Conservation (phyloP, 2,329 filamentous ascomycete genomes). For the Xenoacremonium recifei region DNA sequence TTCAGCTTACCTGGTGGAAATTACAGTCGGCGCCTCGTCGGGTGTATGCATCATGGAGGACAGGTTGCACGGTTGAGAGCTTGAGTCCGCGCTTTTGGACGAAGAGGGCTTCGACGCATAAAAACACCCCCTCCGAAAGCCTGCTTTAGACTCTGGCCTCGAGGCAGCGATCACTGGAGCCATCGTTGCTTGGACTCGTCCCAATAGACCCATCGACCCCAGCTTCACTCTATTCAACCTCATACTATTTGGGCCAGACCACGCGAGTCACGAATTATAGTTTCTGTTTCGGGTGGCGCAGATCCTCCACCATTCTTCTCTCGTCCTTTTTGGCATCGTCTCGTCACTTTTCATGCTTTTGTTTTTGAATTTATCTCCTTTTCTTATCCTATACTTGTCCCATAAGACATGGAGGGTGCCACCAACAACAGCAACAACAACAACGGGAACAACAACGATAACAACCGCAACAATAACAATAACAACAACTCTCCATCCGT, state of each 20-base stretch:
- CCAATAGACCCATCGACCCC: neutral
- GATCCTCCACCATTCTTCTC: neutral
- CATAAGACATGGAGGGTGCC: neutral
- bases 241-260: neutral
- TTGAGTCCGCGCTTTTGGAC: too few species aligned
- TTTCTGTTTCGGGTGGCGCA: neutral
- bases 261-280: neutral
- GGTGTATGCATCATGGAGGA: too few species aligned
- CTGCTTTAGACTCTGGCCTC: too few species aligned
- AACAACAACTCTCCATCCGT: conserved; percentile 9
- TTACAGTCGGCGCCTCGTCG: too few species aligned
- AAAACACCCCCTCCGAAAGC: too few species aligned
- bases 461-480: too few species aligned
- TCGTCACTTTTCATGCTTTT: neutral
- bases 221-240: neutral
- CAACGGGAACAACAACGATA: conserved; percentile 12
- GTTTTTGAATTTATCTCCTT: neutral
- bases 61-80: too few species aligned
- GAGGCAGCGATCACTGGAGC: too few species aligned
- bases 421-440: neutral
- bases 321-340: neutral
- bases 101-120: too few species aligned
- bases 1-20: too few species aligned
- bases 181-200: too few species aligned
- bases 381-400: neutral